Evolutionary conservation across 2,329 filamentous ascomycete genomes (phyloP).

Genomic region (Lanzia echinophila): DNA sequence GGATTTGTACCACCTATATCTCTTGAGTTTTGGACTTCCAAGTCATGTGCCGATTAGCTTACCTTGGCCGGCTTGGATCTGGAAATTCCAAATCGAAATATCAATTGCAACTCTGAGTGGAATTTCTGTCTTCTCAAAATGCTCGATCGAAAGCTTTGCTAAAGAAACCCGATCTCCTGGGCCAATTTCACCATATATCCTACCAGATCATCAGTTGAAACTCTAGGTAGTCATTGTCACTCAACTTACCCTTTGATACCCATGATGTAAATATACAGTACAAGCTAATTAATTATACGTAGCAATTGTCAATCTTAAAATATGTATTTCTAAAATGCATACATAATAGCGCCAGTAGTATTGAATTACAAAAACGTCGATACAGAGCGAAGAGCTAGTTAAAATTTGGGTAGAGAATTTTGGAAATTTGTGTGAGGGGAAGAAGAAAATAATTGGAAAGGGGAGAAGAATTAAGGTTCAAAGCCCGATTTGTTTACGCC

Average conservation of each 20-base stretch:
- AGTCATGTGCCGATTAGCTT: slow-evolving; percentile 11
- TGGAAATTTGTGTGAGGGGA: not conserved
- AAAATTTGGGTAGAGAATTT: too few relatives aligned
- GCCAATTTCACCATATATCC: slow-evolving; percentile 87
- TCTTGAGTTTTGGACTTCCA: slow-evolving; percentile 11
- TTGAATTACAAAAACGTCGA: not conserved
- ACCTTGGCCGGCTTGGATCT: slow-evolving; percentile 77
- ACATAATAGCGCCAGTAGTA: slow-evolving; percentile 9
- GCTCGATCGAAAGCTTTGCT: slow-evolving; percentile 72
- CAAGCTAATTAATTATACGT: not conserved
- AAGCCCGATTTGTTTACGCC: not conserved
- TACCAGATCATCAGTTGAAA: slow-evolving; percentile 32
- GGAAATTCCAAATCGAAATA: slow-evolving; percentile 95
- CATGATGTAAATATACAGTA: slow-evolving; percentile 36
- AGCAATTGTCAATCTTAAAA: not conserved
- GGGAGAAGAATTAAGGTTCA: not conserved
- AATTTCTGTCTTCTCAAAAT: slow-evolving; percentile 61
- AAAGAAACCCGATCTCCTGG: slow-evolving; percentile 72
- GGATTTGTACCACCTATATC: slow-evolving; percentile 72
- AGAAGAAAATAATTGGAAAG: not conserved
- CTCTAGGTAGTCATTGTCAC: not conserved
- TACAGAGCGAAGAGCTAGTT: not conserved
- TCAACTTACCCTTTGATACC: slow-evolving; percentile 56
- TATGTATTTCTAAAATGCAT: not conserved
- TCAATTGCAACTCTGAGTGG: slow-evolving; percentile 87